phyloP scores from a whole-genome alignment of 768 basidiomycete genomes.

The Boletellus ananiceps region DNA sequence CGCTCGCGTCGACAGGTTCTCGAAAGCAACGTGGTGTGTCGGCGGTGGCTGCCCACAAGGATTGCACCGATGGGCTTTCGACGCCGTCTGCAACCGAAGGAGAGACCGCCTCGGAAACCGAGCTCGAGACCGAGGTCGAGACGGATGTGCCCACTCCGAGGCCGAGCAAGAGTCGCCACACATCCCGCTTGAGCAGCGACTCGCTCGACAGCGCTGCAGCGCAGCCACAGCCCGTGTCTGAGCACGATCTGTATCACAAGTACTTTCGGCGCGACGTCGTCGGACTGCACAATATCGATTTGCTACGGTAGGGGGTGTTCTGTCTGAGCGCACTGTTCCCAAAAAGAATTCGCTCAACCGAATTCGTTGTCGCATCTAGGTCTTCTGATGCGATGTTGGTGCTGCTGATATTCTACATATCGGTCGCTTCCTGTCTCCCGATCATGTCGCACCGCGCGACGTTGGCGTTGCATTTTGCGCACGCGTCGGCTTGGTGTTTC shows the following conservation, averaged over 20 bases:
- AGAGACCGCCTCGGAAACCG: constrained; percentile 69
- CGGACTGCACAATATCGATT: constrained; percentile 74
- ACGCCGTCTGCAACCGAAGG: constrained; percentile 69
- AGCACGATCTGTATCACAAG: constrained; percentile 85
- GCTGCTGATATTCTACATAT: constrained; percentile 66
- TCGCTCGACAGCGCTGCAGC: constrained; percentile 1
- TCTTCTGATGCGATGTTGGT: constrained; percentile 81
- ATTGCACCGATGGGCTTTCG: constrained; percentile 33
- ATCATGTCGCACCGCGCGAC: constrained; percentile 43
- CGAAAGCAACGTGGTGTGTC: constrained; percentile 14
- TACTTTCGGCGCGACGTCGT: constrained; percentile 90
- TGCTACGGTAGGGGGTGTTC: constrained; percentile 64
- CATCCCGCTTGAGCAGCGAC: constrained; percentile 1
- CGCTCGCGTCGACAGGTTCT: constrained; percentile 36
- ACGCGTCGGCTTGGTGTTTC: constrained; percentile 80
- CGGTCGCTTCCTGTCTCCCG: constrained; percentile 57
- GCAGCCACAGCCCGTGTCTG: constrained; percentile 40
- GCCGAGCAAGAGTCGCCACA: not conserved
- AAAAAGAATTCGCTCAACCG: constrained; percentile 15
- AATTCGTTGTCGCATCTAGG: constrained; percentile 39
- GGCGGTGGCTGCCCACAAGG: constrained; percentile 14
- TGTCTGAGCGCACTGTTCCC: not conserved
- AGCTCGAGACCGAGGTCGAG: constrained; percentile 60
- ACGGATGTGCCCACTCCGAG: constrained; percentile 31
- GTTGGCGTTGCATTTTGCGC: constrained; percentile 69